These are phyloP conservation scores for Entomortierella lignicola DNA, from an alignment of 192 early-diverging fungal species.

Conservation along the genomic window DNA sequence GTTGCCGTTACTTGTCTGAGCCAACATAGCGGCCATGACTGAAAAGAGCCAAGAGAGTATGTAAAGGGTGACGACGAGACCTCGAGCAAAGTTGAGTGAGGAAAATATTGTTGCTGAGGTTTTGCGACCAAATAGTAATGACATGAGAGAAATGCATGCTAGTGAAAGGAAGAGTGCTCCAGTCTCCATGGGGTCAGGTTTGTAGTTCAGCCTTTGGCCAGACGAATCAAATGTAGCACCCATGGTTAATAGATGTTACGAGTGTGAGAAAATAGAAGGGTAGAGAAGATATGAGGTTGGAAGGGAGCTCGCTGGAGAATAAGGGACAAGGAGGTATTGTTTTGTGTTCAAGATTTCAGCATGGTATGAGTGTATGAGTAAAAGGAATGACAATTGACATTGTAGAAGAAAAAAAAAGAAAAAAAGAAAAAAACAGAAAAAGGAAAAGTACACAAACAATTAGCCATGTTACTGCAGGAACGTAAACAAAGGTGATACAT, in stretches of 20 bases:
- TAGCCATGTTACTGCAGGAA: background rate
- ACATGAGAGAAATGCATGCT: conserved; percentile 53
- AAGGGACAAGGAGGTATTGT: background rate
- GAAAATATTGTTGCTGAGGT: conserved; percentile 47
- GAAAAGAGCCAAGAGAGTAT: conserved; percentile 58
- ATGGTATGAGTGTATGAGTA: background rate
- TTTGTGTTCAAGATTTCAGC: background rate
- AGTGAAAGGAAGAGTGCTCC: conserved; percentile 55
- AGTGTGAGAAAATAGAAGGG: background rate
- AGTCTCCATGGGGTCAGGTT: conserved; percentile 28
- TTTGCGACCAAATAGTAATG: conserved; percentile 60
- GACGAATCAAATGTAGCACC: background rate
- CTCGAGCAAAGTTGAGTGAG: conserved; percentile 55
- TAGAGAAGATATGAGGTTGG: background rate
- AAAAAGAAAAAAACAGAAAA: background rate
- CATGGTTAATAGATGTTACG: background rate
- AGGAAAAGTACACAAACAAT: background rate
- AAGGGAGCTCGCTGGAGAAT: background rate
- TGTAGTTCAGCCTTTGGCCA: background rate
- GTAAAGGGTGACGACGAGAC: conserved; percentile 52
- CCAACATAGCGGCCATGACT: conserved; percentile 54
- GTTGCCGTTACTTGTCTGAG: conserved; percentile 61
- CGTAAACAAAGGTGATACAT: no score
- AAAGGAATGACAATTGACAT: background rate
- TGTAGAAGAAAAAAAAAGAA: background rate